Percentiles rank a stretch among this genome's conserved stretches.
These are phyloP conservation scores for Scheffersomyces illinoinensis DNA, from an alignment of 1,139 yeast genomes.

Conservation along the genomic window DNA sequence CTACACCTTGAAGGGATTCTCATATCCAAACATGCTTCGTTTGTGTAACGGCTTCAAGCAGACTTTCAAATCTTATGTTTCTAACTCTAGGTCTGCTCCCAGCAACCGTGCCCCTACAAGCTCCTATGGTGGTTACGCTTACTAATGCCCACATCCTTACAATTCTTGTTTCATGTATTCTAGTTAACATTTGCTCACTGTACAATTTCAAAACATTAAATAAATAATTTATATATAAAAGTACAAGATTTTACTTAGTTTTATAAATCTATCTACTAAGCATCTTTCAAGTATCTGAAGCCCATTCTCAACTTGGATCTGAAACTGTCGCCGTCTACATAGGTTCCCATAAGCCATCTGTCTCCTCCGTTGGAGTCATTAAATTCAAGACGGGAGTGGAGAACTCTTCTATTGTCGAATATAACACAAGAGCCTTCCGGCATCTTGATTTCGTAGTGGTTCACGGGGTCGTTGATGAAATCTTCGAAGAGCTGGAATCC, in stretches of 20 bases:
- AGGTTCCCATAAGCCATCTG: conserved; percentile 80
- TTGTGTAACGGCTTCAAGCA: conserved; percentile 93
- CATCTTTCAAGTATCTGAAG: conserved; percentile 2
- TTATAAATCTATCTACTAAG: neutral
- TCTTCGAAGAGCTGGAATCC: conserved; percentile 64
- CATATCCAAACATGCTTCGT: conserved; percentile 83
- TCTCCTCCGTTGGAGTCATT: conserved; percentile 52
- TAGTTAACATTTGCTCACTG: conserved; percentile 1
- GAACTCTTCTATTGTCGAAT: conserved; percentile 70
- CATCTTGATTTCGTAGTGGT: conserved; percentile 58
- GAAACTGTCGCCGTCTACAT: conserved; percentile 72
- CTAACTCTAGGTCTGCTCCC: conserved; percentile 10
- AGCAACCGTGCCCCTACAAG: conserved; percentile 12
- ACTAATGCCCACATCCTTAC: conserved; percentile 11
- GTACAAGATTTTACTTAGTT: neutral
- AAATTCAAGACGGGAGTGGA: conserved; percentile 70
- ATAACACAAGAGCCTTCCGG: conserved; percentile 67
- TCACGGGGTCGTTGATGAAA: conserved; percentile 52
- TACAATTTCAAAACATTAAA: conserved; percentile 1
- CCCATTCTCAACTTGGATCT: conserved; percentile 57
- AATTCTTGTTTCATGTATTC: conserved; percentile 3
- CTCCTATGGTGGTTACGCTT: conserved; percentile 32
- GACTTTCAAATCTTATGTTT: conserved; percentile 42
- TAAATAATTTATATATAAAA: neutral
- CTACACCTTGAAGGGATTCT: conserved; percentile 72